These are phyloP conservation scores for Pinus taeda DNA, from an alignment of 75 land plant species.

Conservation along the genomic window DNA sequence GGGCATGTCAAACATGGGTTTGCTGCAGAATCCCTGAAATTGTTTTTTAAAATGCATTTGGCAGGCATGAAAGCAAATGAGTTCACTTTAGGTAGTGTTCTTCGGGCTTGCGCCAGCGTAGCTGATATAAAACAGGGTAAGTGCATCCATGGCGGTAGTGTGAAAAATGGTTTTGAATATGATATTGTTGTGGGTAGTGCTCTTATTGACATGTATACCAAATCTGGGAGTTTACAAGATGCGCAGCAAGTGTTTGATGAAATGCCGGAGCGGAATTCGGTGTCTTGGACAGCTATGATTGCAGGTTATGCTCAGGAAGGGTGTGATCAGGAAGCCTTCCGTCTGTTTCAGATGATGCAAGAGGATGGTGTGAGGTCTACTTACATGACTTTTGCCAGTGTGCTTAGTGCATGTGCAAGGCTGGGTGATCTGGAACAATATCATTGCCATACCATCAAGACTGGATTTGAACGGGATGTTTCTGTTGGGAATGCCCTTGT, in stretches of 20 bases:
- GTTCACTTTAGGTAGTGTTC: slow-evolving; percentile 28
- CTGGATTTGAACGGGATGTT: slow-evolving; percentile 17
- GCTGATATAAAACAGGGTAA: slow-evolving; percentile 24
- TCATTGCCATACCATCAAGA: slow-evolving; percentile 20
- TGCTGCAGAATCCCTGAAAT: slow-evolving; percentile 2
- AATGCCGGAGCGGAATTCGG: slow-evolving; percentile 32
- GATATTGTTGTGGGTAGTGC: slow-evolving; percentile 25
- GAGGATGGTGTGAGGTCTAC: slow-evolving; percentile 19
- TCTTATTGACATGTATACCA: slow-evolving; percentile 43
- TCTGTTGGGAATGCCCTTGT: slow-evolving; percentile 23
- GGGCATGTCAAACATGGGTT: not conserved
- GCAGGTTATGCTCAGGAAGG: slow-evolving; percentile 27
- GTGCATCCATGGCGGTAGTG: slow-evolving; percentile 28
- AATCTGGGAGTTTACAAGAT: slow-evolving; percentile 21
- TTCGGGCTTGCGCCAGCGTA: slow-evolving; percentile 15
- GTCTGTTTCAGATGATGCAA: slow-evolving; percentile 21
- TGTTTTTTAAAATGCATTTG: not conserved
- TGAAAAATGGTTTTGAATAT: slow-evolving; percentile 23
- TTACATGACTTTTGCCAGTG: slow-evolving; percentile 32
- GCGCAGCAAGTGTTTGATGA: slow-evolving; percentile 40
- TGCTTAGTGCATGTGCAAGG: slow-evolving; percentile 22
- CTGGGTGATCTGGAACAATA: slow-evolving; percentile 10
- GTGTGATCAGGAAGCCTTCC: slow-evolving; percentile 20
- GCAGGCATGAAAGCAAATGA: slow-evolving; percentile 1
- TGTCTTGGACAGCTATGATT: slow-evolving; percentile 45